These are phyloP conservation scores for Gossypium lobatum DNA, from an alignment of 441 rosid genomes.

Conservation along the genomic window DNA sequence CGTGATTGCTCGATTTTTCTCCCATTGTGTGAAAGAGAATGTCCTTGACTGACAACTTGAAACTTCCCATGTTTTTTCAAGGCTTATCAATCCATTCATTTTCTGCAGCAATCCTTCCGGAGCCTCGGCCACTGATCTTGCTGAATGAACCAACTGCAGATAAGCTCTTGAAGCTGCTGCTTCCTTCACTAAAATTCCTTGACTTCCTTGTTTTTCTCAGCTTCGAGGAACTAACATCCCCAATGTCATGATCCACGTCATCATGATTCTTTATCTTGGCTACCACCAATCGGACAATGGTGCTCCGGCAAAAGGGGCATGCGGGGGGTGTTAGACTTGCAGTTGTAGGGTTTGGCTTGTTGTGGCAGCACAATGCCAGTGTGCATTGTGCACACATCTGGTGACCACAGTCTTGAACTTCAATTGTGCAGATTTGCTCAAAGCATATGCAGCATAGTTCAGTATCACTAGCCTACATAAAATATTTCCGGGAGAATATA, in stretches of 20 bases:
- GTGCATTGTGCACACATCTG: slow-evolving; percentile 99
- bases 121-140: slow-evolving; percentile 70
- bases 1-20: slow-evolving; percentile 6
- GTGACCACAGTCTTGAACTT: slow-evolving; percentile 87
- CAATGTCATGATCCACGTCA: slow-evolving; percentile 44
- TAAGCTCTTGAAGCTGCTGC: slow-evolving; percentile 92
- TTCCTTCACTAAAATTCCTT: slow-evolving; percentile 72
- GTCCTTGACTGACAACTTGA: slow-evolving; percentile 3
- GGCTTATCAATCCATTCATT: slow-evolving; percentile 61
- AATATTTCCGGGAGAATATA: not conserved
- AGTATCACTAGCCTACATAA: slow-evolving; percentile 61
- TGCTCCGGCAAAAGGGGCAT: slow-evolving; percentile 96
- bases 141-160: slow-evolving; percentile 44
- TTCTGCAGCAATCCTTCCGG: slow-evolving; percentile 73
- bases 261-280: slow-evolving; percentile 45
- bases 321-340: slow-evolving; percentile 70
- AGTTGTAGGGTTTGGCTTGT: slow-evolving; percentile 93
- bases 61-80: not conserved
- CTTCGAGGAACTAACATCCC: slow-evolving; percentile 64
- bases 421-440: slow-evolving; percentile 87
- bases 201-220: slow-evolving; percentile 63
- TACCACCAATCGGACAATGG: slow-evolving; percentile 55
- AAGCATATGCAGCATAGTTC: slow-evolving; percentile 96
- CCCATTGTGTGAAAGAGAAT: not conserved
- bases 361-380: slow-evolving; percentile 89